These are phyloP conservation scores for Penicillium sp. DNA, from an alignment of 2,329 filamentous ascomycete species.

Conservation along the genomic window DNA sequence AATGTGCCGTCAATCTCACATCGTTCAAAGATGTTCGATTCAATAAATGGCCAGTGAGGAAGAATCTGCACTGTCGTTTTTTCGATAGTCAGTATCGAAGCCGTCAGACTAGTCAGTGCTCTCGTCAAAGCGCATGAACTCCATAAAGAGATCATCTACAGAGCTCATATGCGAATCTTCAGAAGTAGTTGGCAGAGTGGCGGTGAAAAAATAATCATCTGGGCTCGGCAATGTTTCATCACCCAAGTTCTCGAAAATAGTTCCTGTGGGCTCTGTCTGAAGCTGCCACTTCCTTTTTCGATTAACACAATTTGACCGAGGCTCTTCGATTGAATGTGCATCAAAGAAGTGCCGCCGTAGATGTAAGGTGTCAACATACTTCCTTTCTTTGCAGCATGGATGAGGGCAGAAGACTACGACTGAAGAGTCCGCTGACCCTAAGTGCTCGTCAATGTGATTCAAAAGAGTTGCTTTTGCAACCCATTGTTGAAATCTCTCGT, in stretches of 20 bases:
- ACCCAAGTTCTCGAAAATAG: not conserved
- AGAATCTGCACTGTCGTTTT: not conserved
- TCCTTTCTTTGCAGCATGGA: not conserved
- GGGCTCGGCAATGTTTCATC: not conserved
- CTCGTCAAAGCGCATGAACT: not conserved
- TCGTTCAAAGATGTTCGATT: not conserved
- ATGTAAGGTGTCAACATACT: not conserved
- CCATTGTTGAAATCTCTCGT: constrained; percentile 18
- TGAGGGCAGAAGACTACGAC: not conserved
- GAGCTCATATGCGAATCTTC: not conserved
- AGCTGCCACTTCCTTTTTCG: not conserved
- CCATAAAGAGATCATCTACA: not conserved
- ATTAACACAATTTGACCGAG: not conserved
- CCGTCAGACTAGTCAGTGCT: not conserved
- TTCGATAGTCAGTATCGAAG: not conserved
- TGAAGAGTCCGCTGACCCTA: not conserved
- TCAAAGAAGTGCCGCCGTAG: not conserved
- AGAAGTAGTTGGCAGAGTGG: not conserved
- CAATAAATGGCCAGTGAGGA: not conserved
- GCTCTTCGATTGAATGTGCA: not conserved
- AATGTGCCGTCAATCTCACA: not conserved
- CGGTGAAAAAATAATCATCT: not conserved
- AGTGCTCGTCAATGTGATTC: constrained; percentile 1
- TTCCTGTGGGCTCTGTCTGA: not conserved
- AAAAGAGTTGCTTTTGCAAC: constrained; percentile 14